Base-by-base conservation (phyloP, 139 green algal genomes). In the Edaphochlamys debaryana region DNA sequence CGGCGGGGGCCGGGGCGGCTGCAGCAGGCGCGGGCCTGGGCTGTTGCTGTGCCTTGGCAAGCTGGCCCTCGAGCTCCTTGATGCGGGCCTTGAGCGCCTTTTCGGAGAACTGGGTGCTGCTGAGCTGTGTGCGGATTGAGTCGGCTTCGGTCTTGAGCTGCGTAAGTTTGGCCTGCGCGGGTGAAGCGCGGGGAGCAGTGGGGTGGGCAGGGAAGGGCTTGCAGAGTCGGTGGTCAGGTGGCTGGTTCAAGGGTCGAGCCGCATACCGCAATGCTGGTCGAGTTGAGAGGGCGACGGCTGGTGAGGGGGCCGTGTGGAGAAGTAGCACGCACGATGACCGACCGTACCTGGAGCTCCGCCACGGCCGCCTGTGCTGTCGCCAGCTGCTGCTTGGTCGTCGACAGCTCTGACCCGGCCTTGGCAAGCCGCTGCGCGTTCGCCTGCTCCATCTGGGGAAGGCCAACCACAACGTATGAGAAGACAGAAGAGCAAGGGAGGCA, bases 71-170 rank as follows among this genome's bases (percentile, higher is more conserved):
- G 0, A 82, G 76, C n/a, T 82, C 76, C 76, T 73, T 82, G 42
- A 82, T 32, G 9, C 76, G 62, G 32, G 76, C 76, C 41, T 82
- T 82, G n/a, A 82, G 62, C 23, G 76, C 76, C 63, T 82, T 82
- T 34, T 82, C 76, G 3, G 56, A 9, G 32, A 82, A 82, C 76
- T 82, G 76, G 0, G 32, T 17, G 63, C 76, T 73, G 41, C 27
- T 82, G 38, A 82, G 76, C 63, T 73, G 45, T 20, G 76, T 66
- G 0, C 34, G n/a, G 11, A 29, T 22, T 6, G 76, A 29, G 23
- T 82, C 76, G 4, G 62, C 62, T 30, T 82, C 76, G 20, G 76
- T 50, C 42, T n/a, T n/a, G 15, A 42, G 42, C 42, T 73, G 45
- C 5, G 5, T 29, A 7, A 82, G 63, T 63, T 82, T 82, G 32